A percentile compares a stretch with the other conserved stretches of the same genome.
phyloP scores from a whole-genome alignment of 345 rosid genomes.

The Eucalyptus albens region DNA sequence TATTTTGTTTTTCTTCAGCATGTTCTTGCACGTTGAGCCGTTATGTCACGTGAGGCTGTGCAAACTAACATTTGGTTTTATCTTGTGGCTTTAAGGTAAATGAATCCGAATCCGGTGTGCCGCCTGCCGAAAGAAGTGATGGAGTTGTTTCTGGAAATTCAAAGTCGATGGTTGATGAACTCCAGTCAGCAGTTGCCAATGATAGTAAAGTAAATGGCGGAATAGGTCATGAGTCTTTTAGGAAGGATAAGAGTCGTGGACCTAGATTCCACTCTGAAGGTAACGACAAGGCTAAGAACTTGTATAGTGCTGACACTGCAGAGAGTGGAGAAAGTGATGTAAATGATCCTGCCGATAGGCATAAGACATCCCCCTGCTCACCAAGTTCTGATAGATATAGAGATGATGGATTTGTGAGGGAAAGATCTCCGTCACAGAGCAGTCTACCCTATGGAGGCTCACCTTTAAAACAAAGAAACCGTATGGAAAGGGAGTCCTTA shows the following conservation, averaged over 20 bases:
- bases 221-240: constrained; percentile 1
- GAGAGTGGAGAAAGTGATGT: constrained; percentile 10
- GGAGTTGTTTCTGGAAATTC: background rate
- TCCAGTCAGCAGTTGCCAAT: background rate
- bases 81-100: background rate
- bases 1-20: constrained; percentile 4
- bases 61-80: background rate
- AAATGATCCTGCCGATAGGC: constrained; percentile 16
- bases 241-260: constrained; percentile 9
- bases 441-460: constrained; percentile 27
- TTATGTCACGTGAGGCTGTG: background rate
- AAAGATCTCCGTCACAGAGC: constrained; percentile 36
- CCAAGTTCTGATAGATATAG: constrained; percentile 17
- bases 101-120: background rate
- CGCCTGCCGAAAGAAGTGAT: background rate
- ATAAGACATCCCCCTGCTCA: constrained; percentile 11
- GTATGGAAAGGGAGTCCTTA: constrained; percentile 6
- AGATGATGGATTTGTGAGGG: constrained; percentile 41
- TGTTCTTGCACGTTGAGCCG: background rate
- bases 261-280: constrained; percentile 11
- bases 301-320: constrained; percentile 6
- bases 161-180: background rate
- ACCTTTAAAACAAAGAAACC: constrained; percentile 10
- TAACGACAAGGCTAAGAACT: constrained; percentile 20
- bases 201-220: constrained; percentile 21